Evolutionary conservation across 768 basidiomycete genomes (phyloP), one percentile per base, ranked within the genome.

Genomic region (Steccherinum ochraceum): DNA sequence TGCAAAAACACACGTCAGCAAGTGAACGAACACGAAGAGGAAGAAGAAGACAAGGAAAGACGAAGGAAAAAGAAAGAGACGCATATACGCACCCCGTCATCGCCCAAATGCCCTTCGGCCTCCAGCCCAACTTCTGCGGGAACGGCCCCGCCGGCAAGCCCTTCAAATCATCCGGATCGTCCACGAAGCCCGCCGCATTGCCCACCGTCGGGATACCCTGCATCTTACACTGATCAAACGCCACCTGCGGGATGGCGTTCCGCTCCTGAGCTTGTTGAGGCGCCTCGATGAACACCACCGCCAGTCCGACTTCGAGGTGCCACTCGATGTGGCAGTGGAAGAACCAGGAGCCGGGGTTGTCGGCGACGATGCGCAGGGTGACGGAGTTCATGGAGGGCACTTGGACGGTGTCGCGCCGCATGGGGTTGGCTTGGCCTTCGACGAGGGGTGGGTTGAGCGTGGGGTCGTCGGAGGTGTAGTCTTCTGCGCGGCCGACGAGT

Each of bases 331-430:
- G 87, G 63, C 83, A 92, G 64, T 90, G 89, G 64, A 92, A 78
- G 56, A 92, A 66, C 88, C 91, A 94, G 5, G 78, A 83, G 11
- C 95, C 95, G 1, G 95, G 95, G 68, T 98, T 98, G 65, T 98
- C 89, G 1, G 91, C 90, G 44, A 84, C 70, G 59, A 93, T 67
- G 19, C 92, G 81, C 42, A 99, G 69, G 0, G 87, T 88, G 11
- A 78, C 86, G 2, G 83, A 83, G 18, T 77, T 67, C 52, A 74
- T 75, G 3, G 81, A 75, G 2, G 88, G 86, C 46, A 96, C 80
- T 51, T 82, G 78, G 13, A 95, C 72, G 0, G 92, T 94, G 66
- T 99, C 95, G 39, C 95, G 79, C n/a, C 92, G 83, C 61, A 94
- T 81, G 2, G 94, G 95, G 69, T 98, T 99, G 1, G 70, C 64